Evolutionary conservation across 192 early-diverging fungal species (phyloP).

Genomic region (Tieghemiomyces parasiticus): DNA sequence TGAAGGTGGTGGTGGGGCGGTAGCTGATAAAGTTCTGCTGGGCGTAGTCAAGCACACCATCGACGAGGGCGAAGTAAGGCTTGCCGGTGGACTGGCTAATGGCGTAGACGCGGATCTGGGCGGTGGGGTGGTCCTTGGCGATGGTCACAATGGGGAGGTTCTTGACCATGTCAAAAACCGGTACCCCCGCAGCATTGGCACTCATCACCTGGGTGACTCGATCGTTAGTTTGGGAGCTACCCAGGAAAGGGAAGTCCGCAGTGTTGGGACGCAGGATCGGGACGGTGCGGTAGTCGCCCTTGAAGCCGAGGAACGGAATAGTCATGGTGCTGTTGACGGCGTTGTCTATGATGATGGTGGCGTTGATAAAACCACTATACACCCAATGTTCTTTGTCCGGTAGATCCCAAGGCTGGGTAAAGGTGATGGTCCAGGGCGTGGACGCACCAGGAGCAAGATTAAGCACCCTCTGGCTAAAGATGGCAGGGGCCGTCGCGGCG

Average conservation of each 20-base stretch:
- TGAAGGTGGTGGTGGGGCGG: not conserved
- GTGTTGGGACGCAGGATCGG: not conserved
- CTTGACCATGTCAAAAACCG: not conserved
- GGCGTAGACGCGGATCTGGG: not conserved
- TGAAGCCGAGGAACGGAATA: conserved; percentile 28
- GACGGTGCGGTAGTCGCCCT: conserved; percentile 21
- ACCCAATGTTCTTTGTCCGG: conserved; percentile 22
- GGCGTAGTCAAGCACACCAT: not conserved
- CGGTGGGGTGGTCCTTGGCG: conserved; percentile 2
- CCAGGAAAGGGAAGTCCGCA: not conserved
- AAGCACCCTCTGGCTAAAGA: not conserved
- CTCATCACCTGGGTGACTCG: no score
- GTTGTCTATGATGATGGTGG: conserved; percentile 18
- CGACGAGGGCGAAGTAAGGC: not conserved
- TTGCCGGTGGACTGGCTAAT: not conserved
- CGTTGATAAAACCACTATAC: conserved; percentile 26
- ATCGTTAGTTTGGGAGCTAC: no score
- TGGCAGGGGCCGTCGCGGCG: conserved; percentile 12
- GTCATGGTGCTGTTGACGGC: conserved; percentile 11
- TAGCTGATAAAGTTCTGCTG: not conserved
- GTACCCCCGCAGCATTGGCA: not conserved
- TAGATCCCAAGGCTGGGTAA: conserved; percentile 21
- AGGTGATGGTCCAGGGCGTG: conserved; percentile 10
- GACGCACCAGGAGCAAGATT: conserved; percentile 19
- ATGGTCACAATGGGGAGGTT: not conserved